Base-by-base conservation (phyloP, 495 filamentous ascomycete species). In the Penicillium diatomitis region DNA sequence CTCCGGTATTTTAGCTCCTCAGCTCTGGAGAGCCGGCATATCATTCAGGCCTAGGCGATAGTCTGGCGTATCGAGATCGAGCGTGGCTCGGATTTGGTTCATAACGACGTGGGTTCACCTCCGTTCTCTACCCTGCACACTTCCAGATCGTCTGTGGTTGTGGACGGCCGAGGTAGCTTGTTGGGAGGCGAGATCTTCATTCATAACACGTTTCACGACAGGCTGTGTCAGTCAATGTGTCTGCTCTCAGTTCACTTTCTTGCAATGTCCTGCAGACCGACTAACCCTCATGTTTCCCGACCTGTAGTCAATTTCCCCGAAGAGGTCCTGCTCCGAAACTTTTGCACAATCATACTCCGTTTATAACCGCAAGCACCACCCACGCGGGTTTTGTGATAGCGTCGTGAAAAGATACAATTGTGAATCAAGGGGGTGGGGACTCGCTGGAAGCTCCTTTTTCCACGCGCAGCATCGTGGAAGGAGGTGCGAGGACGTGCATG, bases 401-500 rank as follows among this genome's bases (percentile, higher is more conserved):
- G 20, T 20, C 20, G 20, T 20, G 20, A 20, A 20, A 20, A 20
- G 20, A 20, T 20, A 20, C 20, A 20, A 20, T 20, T 20, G 20
- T 20, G 20, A 20, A 20, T 20, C 20, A 20, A 49, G 42, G 52
- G 36, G 30, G n/a, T n/a, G n/a, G 39, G 38, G 46, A 50, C 30
- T 47, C 44, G 48, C 38, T 51, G 50, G 46, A 44, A 42, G 47
- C 46, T 33, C 30, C 42, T 55, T 40, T 46, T 51, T 52, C 50
- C 34, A 47, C 38, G 39, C 36, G 43, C 36, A 53, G 44, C 57
- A 55, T 54, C 57, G 65, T 61, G 61, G 63, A n/a, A 53, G 59
- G 60, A 65, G 61, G 61, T 58, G 53, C 45, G 55, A 54, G 50
- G 62, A 52, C 58, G 45, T 61, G 61, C 69, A 74, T 63, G 43